Conservation (phyloP, 176 grass and related monocot species). For the Oryza meyeriana region DNA sequence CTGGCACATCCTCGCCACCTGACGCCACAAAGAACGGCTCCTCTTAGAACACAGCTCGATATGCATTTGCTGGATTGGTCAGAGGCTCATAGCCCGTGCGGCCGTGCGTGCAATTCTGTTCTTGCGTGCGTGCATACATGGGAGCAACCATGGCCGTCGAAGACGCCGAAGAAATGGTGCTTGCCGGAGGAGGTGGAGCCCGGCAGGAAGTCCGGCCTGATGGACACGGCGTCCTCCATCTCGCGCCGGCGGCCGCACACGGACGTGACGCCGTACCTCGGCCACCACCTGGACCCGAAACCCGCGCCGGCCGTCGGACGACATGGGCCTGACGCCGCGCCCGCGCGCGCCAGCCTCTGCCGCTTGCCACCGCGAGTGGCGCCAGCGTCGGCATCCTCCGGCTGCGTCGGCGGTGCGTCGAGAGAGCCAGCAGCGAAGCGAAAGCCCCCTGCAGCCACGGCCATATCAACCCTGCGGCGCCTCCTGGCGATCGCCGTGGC, state of each 20-base stretch:
- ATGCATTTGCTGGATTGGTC: background rate
- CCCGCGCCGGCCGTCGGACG: background rate
- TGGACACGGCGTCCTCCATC: slow-evolving; percentile 62
- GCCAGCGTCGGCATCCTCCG: background rate
- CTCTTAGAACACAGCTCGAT: background rate
- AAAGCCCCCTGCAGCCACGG: background rate
- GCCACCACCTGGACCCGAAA: slow-evolving; percentile 22
- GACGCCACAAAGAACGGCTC: background rate
- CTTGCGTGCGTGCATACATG: slow-evolving; percentile 19
- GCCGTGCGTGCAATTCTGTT: background rate
- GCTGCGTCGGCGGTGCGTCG: background rate
- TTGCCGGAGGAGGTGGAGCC: background rate
- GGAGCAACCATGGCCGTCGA: slow-evolving; percentile 58
- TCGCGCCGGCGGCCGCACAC: slow-evolving; percentile 47
- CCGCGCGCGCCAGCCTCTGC: slow-evolving; percentile 21
- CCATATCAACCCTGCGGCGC: slow-evolving; percentile 3
- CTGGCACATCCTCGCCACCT: slow-evolving; percentile 57
- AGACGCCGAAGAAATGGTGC: slow-evolving; percentile 64
- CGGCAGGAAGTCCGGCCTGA: slow-evolving; percentile 45
- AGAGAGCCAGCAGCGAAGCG: background rate
- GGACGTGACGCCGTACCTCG: slow-evolving; percentile 51
- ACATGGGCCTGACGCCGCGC: background rate
- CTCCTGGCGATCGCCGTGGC: slow-evolving; percentile 7
- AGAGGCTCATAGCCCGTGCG: background rate
- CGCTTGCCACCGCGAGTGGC: slow-evolving; percentile 20